These are phyloP conservation scores for Didymosphaeria variabile DNA, from an alignment of 2,329 filamentous ascomycete genomes.

Conservation along the genomic window DNA sequence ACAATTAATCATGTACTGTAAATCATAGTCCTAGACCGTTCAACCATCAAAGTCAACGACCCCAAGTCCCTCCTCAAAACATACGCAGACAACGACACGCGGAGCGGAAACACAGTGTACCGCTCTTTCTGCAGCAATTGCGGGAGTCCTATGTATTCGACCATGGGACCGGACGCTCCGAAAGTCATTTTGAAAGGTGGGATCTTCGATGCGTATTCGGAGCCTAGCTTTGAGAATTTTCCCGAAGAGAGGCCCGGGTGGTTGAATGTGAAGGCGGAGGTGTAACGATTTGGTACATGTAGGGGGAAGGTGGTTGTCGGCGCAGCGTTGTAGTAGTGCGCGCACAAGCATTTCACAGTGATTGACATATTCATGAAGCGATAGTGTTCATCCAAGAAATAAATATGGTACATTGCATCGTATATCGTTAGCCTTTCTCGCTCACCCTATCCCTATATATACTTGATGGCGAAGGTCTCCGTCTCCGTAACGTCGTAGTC, in stretches of 20 bases:
- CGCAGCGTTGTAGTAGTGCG: too few species aligned
- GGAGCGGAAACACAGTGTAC: slow-evolving; percentile 35
- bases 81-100: slow-evolving; percentile 40
- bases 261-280: slow-evolving; percentile 20
- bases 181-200: slow-evolving; percentile 38
- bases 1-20: too few species aligned
- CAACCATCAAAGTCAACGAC: slow-evolving; percentile 33
- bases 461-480: slow-evolving; percentile 17
- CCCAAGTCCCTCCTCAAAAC: slow-evolving; percentile 30
- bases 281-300: too few species aligned
- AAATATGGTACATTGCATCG: slow-evolving; percentile 3
- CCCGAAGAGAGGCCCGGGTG: slow-evolving; percentile 33
- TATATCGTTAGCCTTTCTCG: not conserved
- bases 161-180: slow-evolving; percentile 23
- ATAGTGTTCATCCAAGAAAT: not conserved
- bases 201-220: slow-evolving; percentile 34
- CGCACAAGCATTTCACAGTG: too few species aligned
- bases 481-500: slow-evolving; percentile 17
- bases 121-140: slow-evolving; percentile 43
- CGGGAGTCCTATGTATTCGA: slow-evolving; percentile 37
- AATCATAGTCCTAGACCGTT: slow-evolving; percentile 25
- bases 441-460: slow-evolving; percentile 9
- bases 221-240: slow-evolving; percentile 28
- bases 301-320: not conserved
- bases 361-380: too few species aligned